Evolutionary conservation across 805 yeast species (phyloP).

Genomic region (Starmera dryadoides): DNA sequence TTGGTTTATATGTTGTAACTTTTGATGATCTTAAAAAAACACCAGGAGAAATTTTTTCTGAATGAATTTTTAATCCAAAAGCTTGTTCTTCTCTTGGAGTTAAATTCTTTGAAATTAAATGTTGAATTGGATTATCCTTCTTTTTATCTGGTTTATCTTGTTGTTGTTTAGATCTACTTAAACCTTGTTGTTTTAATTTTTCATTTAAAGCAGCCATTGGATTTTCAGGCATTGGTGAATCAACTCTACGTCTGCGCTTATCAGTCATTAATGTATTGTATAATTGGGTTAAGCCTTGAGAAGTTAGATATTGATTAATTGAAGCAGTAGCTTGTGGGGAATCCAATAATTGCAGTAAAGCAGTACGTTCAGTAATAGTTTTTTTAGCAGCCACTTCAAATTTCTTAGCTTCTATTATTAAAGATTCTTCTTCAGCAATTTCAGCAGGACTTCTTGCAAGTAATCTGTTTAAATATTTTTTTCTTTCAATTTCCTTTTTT

Average conservation of each 20-base stretch:
- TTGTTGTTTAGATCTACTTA: constrained; percentile 18
- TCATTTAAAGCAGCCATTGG: constrained; percentile 36
- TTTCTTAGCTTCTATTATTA: constrained; percentile 86
- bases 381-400: constrained; percentile 90
- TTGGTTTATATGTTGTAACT: constrained; percentile 72
- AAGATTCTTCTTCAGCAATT: constrained; percentile 94
- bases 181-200: constrained; percentile 21
- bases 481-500: constrained; percentile 69
- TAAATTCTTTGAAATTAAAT: constrained; percentile 33
- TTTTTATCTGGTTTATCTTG: constrained; percentile 16
- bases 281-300: constrained; percentile 84
- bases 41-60: constrained; percentile 61
- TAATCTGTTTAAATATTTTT: constrained; percentile 68
- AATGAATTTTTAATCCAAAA: constrained; percentile 76
- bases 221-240: constrained; percentile 32
- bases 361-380: constrained; percentile 76
- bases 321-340: constrained; percentile 77
- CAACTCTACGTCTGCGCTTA: constrained; percentile 45
- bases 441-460: constrained; percentile 89
- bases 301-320: constrained; percentile 68
- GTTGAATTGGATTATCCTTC: constrained; percentile 26
- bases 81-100: constrained; percentile 76
- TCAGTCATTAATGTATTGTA: constrained; percentile 73
- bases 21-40: constrained; percentile 76
- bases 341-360: constrained; percentile 70